Base-by-base conservation (phyloP, 805 yeast genomes). In the Saturnispora quitensis region DNA sequence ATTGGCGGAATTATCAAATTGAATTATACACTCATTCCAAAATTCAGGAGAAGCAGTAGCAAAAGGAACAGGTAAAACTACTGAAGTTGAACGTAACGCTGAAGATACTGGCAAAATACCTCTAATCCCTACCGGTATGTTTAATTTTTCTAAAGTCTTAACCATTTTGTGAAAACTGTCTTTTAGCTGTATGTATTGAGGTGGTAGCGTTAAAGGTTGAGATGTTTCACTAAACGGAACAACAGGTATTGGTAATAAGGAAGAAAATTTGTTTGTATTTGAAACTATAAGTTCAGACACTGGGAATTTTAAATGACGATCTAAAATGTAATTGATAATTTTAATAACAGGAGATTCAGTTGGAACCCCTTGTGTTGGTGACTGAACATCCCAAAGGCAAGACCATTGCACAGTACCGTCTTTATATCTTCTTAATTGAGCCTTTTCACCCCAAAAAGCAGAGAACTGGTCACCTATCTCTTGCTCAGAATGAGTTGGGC, bases 371-470 rank as follows among this genome's bases (percentile, higher is more conserved):
- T 47, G 35, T 17, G 20, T 22, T 5, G 33, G 27, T 2, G 40
- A 24, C 5, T 78, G 71, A 4, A 77, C 70, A 5, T 72, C 68
- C 98, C 98, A 93, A 31, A 89, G 84, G 51, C 93, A 95, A 65
- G 96, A 86, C 68, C 93, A 95, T 55, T 81, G 83, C 54, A 93
- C 89, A 4, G 84, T 74, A 38, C 97, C 97, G 68, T 93, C 96
- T 62, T 87, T 89, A 71, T 91, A 93, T 64, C 93, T 80, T 72
- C 99, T 81, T 51, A 93, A 73, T 13, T 93, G 87, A 0, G 95
- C 81, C 57, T 80, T 84, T 9, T 77, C 62, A 10, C 97, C 97
- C 99, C 99, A 93, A 63, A 93, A 90, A 5, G 78, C 70, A 58
- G 86, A 79, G 71, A 93, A 93, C 50, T 76, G 73, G 6, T 77